Evolutionary conservation across 306 rosid species (phyloP).

Genomic region (Canavalia gladiata): DNA sequence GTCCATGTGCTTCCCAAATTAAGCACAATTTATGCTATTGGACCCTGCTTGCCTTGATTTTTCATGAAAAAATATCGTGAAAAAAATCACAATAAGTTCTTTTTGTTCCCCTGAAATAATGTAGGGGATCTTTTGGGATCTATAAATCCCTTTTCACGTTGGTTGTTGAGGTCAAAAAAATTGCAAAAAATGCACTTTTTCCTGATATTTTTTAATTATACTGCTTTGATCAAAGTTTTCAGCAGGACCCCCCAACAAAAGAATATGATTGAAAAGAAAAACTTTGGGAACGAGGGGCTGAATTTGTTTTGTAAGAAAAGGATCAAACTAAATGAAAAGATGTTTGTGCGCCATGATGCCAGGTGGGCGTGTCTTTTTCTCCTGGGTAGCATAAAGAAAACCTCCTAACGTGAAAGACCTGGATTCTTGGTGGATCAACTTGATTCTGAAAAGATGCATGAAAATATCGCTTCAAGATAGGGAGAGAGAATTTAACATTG

Average conservation of each 20-base stretch:
- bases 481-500: constrained; percentile 19
- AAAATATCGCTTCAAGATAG: constrained; percentile 35
- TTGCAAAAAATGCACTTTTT: constrained; percentile 36
- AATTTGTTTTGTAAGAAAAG: constrained; percentile 28
- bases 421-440: constrained; percentile 40
- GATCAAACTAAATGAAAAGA: constrained; percentile 40
- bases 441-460: constrained; percentile 43
- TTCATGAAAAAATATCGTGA: neutral
- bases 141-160: constrained; percentile 12
- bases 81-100: constrained; percentile 2
- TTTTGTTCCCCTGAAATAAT: constrained; percentile 40
- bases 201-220: constrained; percentile 24
- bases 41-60: constrained; percentile 45
- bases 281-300: constrained; percentile 41
- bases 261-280: constrained; percentile 35
- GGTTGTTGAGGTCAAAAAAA: constrained; percentile 44
- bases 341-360: constrained; percentile 42
- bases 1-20: constrained; percentile 53
- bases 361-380: constrained; percentile 41
- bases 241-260: constrained; percentile 15
- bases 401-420: constrained; percentile 39
- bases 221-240: constrained; percentile 42
- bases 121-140: constrained; percentile 17
- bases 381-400: constrained; percentile 24
- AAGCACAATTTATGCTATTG: constrained; percentile 39